These are phyloP conservation scores for Tetrastigma voinierianum DNA, from an alignment of 164 flowering plant genomes.

Conservation along the genomic window DNA sequence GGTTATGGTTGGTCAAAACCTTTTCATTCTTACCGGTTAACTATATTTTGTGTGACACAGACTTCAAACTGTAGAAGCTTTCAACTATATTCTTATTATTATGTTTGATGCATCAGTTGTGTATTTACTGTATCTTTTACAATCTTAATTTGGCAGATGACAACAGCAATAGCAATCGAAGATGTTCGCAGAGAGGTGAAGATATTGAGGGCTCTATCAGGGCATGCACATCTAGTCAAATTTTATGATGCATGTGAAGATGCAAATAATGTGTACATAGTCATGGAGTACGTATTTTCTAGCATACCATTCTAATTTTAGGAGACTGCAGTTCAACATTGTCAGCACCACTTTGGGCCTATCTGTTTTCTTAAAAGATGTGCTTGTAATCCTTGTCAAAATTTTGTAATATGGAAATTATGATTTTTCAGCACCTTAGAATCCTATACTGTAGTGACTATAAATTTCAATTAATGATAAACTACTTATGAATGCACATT, in stretches of 20 bases:
- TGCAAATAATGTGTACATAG: slow-evolving; percentile 67
- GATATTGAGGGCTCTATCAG: slow-evolving; percentile 65
- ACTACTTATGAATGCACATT: too few relatives aligned
- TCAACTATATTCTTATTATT: background rate
- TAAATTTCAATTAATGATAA: too few relatives aligned
- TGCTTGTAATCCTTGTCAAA: too few relatives aligned
- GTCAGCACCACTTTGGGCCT: background rate
- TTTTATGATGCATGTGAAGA: slow-evolving; percentile 76
- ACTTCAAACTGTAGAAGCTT: too few relatives aligned
- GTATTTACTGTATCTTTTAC: slow-evolving; percentile 7
- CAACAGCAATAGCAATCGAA: slow-evolving; percentile 71
- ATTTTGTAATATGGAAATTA: background rate
- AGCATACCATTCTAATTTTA: slow-evolving; percentile 5
- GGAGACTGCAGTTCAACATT: background rate
- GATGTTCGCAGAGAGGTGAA: slow-evolving; percentile 83
- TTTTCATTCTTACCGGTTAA: too few relatives aligned
- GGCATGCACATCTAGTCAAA: slow-evolving; percentile 59
- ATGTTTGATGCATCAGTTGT: background rate
- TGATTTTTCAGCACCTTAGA: background rate
- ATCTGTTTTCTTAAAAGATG: background rate
- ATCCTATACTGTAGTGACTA: too few relatives aligned
- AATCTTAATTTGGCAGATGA: slow-evolving; percentile 53
- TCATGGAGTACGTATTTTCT: slow-evolving; percentile 68
- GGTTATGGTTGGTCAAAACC: too few relatives aligned
- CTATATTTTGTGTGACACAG: too few relatives aligned